Base-by-base conservation (phyloP, 2,329 filamentous ascomycete species). In the Aureobasidium sp. region DNA sequence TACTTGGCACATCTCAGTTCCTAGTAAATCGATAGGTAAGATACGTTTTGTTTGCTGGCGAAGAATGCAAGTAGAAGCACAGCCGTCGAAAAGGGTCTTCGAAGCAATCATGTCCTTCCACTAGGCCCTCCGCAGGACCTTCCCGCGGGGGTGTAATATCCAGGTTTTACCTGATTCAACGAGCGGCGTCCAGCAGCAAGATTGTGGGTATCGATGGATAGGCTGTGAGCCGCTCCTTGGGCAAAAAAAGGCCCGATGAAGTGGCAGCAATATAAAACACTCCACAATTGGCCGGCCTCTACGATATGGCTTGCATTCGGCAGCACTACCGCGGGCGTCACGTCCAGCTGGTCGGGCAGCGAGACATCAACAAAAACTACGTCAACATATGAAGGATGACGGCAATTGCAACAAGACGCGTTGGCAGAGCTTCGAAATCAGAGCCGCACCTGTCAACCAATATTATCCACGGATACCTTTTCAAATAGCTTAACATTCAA, bases 61-160 rank as follows among this genome's bases (percentile, higher is more conserved):
- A 41, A 51, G 37, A 51, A 51, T 35, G 48, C 48, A 41, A 51
- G 37, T 51, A 41, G 37, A 27, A 40, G 35, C 8, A 41, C 14
- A 40, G 27, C 14, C 25, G 19, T 40, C 35, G 17, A 41, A 40
- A 40, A 3, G 25, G 19, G 25, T 34, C 21, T 51, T 34, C 29
- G 37, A 51, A 41, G 41, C 35, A 30, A 25, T n/a, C 12, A 10
- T 41, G 14, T 24, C 19, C 27, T 14, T 40, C 37, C 37, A 21
- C 25, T 34, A 24, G 35, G 37, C 35, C 34, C 16, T n/a, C 30
- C 16, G 34, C 34, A 30, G 45, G 32, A 34, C 45, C 45, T 32
- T 49, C 34, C 45, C 45, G 34, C 11, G 22, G 24, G 45, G 16
- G 8, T 30, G 45, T 49, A 30, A 39, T 39, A 39, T 14, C 32